Conservation (phyloP, 129 eudicot species). For the Deinandra increscens region DNA sequence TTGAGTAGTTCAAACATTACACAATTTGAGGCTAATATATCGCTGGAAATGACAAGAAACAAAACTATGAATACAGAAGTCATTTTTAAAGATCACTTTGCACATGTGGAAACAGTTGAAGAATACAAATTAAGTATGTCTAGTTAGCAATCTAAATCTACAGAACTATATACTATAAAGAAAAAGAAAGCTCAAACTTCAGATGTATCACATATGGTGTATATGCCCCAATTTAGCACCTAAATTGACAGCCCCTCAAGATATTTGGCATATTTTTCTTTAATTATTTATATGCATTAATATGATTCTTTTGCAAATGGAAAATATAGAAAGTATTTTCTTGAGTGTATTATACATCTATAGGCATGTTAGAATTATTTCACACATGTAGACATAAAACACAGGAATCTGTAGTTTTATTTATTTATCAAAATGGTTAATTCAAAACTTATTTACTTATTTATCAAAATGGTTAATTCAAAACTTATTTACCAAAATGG, state of each 20-base stretch:
- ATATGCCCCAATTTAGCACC: slow-evolving; percentile 14
- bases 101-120: slow-evolving; percentile 21
- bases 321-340: no score
- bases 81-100: slow-evolving; percentile 11
- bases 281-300: neutral
- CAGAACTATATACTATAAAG: slow-evolving; percentile 15
- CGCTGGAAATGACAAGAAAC: slow-evolving; percentile 11
- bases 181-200: slow-evolving; percentile 29
- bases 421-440: no score
- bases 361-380: neutral
- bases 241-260: slow-evolving; percentile 22
- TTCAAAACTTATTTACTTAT: no score
- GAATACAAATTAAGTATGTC: neutral
- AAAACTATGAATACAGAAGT: neutral
- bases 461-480: no score
- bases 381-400: no score
- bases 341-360: neutral
- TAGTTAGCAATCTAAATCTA: slow-evolving; percentile 23
- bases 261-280: neutral
- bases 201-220: slow-evolving; percentile 1
- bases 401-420: no score
- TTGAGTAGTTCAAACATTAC: slow-evolving; percentile 16
- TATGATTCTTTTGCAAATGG: slow-evolving; percentile 9
- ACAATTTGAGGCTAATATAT: neutral
- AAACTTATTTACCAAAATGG: no score